Base-by-base conservation (phyloP, 257 asterid genomes). In the Nicotiana tabacum region DNA sequence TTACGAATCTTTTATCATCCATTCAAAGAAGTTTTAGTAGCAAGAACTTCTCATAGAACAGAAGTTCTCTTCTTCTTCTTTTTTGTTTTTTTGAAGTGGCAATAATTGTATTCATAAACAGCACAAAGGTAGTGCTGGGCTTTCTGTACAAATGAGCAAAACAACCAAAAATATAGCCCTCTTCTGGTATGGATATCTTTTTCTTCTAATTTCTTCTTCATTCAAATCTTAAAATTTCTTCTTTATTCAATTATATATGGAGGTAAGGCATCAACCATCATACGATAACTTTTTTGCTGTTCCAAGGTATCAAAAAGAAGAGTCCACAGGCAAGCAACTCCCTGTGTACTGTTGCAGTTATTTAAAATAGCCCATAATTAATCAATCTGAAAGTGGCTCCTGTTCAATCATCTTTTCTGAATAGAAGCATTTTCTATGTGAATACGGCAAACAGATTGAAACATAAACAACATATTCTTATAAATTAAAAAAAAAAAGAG, bases 231-330 rank as follows among this genome's bases (percentile, higher is more conserved):
- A 24, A 43, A 48, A 27, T 48, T 35, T 46, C 51, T 74, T 60
- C 37, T 60, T 82, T 51, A 68, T 78, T 78, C 64, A 83, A 39
- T 70, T 78, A 68, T 24, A 24, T 24, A 24, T 57, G 62, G 53
- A 13, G 69, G 78, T 56, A 77, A 29, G 24, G 58, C 37, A 81
- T 24, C 81, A 53, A 77, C 78, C 56, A 80, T n/a, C 10, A 66
- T 74, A 68, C 17, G 35, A 55, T 16, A 56, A 39, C 68, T 48
- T 77, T 24, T 66, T 77, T 29, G 66, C 57, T 57, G 29, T 69
- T 55, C 16, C 16, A 61, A 74, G 80, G 29, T 62, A 77, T 24
- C 61, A 72, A 21, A 24, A 29, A 48, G 53, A 27, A 66, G 48
- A 60, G 76, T 16, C 39, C 60, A 72, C 35, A 37, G 29, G 57